Base-by-base conservation (phyloP, 768 basidiomycete genomes). In the Kwoniella sp. region DNA sequence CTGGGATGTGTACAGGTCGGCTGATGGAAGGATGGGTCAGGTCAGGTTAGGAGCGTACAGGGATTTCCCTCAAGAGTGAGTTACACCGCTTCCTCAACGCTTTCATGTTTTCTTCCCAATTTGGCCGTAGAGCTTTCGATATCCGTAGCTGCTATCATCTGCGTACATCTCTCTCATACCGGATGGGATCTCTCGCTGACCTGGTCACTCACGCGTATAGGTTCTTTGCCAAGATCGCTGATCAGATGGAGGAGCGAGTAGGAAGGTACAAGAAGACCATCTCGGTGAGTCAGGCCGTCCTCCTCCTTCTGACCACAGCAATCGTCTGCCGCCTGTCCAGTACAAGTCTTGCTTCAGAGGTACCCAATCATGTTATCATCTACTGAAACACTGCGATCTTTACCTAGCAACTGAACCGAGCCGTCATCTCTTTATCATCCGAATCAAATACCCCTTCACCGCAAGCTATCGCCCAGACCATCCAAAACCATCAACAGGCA, bases 391-490 rank as follows among this genome's bases (percentile, higher is more conserved):
- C n/a, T n/a, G n/a, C n/a, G n/a, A n/a, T n/a, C n/a, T n/a, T n/a
- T n/a, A n/a, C n/a, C n/a, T 49, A 77, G 75, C 72, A 77, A 77
- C 57, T 77, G 29, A 64, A 72, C 21, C 51, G 75, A 27, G 71
- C 60, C 6, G 58, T 77, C 44, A 19, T 29, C 6, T 70, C 73
- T 1, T 36, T 76, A 19, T 29, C 65, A 4, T 52, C 54, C 17
- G 68, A 70, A 36, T 33, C 58, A 1, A 68, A 74, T 24, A 64
- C 64, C 21, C 66, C 68, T 26, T 70, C 75, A 15, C 75, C 72
- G 13, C 71, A 74, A 58, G 74, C 72, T 21, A 68, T 76, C 47
- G 72, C 72, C 8, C 67, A 67, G 30, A 76, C 74, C 1, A 76
- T 76, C 29, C 67, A 71, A 40, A 76, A 76, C 46, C 72, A 73